Evolutionary conservation across 2,329 filamentous ascomycete species (phyloP).

Genomic region (Monosporascus ibericus): DNA sequence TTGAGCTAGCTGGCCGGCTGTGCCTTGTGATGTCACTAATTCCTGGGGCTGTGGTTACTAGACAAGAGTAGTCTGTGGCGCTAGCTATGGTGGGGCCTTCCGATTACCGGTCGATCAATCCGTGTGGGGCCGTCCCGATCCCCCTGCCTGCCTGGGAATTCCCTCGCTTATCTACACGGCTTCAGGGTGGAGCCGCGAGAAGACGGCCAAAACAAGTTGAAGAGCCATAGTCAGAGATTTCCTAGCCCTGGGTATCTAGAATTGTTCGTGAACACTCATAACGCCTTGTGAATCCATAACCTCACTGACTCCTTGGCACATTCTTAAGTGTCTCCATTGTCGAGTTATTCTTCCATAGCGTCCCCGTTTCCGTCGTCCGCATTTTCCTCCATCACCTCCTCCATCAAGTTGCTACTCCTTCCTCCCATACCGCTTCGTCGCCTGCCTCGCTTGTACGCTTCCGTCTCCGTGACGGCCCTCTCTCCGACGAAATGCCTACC

Average conservation of each 20-base stretch:
- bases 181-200: no score
- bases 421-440: conserved; percentile 28
- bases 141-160: no score
- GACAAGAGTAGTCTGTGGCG: not conserved
- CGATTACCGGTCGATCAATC: not conserved
- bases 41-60: not conserved
- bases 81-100: not conserved
- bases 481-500: conserved; percentile 48
- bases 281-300: no score
- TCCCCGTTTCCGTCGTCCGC: conserved; percentile 16
- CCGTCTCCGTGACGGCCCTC: conserved; percentile 48
- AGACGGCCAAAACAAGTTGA: no score
- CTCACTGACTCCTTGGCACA: no score
- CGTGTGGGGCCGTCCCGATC: no score
- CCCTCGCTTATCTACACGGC: no score
- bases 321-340: no score
- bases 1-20: not conserved
- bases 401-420: conserved; percentile 28
- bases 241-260: no score
- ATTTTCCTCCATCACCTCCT: conserved; percentile 26
- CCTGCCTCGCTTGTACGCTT: conserved; percentile 40
- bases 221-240: no score
- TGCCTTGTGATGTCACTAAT: not conserved
- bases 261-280: no score
- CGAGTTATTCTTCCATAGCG: not conserved